Conservation (phyloP, 768 basidiomycete genomes). For the Rhodotorula graminis region DNA sequence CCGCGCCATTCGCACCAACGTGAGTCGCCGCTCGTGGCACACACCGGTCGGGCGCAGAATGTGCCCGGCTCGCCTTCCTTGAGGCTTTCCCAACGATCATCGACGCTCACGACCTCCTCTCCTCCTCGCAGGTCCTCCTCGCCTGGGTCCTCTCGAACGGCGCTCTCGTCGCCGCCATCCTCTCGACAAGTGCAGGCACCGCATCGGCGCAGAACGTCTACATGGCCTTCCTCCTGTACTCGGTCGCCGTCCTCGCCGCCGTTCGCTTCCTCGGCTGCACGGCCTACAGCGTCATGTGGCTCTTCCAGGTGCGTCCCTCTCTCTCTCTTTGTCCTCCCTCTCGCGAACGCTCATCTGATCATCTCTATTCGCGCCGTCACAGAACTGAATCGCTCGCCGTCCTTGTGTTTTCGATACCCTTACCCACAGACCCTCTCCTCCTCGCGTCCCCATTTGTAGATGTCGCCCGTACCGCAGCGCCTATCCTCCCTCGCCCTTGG, state of each 20-base stretch:
- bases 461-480: too few species aligned
- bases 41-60: too few species aligned
- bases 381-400: too few species aligned
- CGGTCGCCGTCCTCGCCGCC: slow-evolving; percentile 63
- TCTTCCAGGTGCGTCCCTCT: slow-evolving; percentile 15
- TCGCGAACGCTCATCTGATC: neutral
- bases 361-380: too few species aligned
- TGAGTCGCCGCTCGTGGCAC: slow-evolving; percentile 52
- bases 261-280: slow-evolving; percentile 62
- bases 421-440: neutral
- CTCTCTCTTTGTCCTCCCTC: neutral
- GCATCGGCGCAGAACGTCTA: slow-evolving; percentile 50
- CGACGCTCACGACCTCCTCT: too few species aligned
- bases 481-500: too few species aligned
- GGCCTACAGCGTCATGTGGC: slow-evolving; percentile 46
- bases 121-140: slow-evolving; percentile 52
- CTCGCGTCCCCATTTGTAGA: too few species aligned
- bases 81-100: slow-evolving; percentile 35
- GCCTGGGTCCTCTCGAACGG: slow-evolving; percentile 81
- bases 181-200: slow-evolving; percentile 42
- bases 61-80: slow-evolving; percentile 29
- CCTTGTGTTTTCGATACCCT: neutral
- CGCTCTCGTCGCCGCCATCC: slow-evolving; percentile 60
- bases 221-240: slow-evolving; percentile 71
- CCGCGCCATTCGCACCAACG: slow-evolving; percentile 78